phyloP scores from a whole-genome alignment of 257 asterid species.

The Avicennia marina region DNA sequence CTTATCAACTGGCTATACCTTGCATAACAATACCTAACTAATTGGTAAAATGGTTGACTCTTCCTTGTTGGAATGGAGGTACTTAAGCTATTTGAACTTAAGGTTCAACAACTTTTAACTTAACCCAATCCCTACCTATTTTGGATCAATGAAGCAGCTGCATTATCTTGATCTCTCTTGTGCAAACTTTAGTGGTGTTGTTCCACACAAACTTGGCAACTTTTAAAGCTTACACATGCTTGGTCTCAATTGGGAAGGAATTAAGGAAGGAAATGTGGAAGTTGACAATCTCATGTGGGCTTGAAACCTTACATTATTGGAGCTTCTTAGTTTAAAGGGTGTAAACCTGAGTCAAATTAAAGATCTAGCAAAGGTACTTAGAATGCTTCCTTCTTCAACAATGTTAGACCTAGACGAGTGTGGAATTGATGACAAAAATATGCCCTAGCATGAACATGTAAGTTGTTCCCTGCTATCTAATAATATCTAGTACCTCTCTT shows the following conservation, averaged over 20 bases:
- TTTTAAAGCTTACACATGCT: background rate
- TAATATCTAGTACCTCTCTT: background rate
- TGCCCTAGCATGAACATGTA: background rate
- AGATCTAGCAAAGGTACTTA: background rate
- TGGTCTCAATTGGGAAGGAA: background rate
- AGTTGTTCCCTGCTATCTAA: background rate
- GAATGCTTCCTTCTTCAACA: background rate
- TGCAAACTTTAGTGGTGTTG: background rate
- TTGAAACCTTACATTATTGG: background rate
- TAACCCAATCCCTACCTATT: background rate
- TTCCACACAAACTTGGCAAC: slow-evolving; percentile 7
- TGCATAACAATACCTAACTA: no score
- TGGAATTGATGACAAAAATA: background rate
- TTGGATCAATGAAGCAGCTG: slow-evolving; percentile 3
- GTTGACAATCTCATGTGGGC: slow-evolving; percentile 4
- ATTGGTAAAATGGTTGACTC: background rate
- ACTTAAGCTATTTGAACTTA: background rate
- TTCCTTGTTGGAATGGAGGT: background rate
- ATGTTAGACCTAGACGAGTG: background rate
- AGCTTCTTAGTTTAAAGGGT: background rate
- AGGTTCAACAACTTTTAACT: background rate
- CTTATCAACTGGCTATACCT: background rate
- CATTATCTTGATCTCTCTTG: background rate
- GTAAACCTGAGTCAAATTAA: background rate
- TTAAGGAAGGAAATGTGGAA: background rate